phyloP scores from a whole-genome alignment of 441 rosid species.

The Erodium moschatum region DNA sequence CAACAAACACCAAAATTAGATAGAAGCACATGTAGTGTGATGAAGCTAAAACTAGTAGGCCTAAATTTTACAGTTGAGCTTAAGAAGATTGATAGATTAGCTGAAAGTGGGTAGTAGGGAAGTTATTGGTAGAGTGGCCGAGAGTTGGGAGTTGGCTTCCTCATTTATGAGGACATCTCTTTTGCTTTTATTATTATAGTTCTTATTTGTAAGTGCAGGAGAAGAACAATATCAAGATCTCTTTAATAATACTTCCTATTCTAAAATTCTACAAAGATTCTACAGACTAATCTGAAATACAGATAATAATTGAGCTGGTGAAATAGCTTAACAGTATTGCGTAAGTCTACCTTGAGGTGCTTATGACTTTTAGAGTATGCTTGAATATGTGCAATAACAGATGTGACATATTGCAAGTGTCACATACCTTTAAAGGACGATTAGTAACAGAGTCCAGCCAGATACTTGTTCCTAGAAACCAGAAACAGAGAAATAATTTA shows the following conservation, averaged over 20 bases:
- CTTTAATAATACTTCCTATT: no score
- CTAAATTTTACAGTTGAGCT: background rate
- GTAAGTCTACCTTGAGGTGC: background rate
- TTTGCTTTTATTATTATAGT: no score
- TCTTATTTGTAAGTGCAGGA: no score
- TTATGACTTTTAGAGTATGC: background rate
- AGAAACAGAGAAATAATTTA: slow-evolving; percentile 15
- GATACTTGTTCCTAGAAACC: slow-evolving; percentile 46
- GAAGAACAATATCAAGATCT: no score
- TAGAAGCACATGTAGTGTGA: background rate
- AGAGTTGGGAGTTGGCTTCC: no score
- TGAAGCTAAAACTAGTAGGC: background rate
- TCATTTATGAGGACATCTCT: no score
- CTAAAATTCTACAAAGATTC: background rate
- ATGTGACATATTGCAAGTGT: background rate
- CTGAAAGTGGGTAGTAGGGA: no score
- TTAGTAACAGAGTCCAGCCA: slow-evolving; percentile 96
- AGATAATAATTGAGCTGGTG: background rate
- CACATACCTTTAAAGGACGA: slow-evolving; percentile 68
- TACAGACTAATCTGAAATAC: background rate
- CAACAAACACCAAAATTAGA: slow-evolving; percentile 1
- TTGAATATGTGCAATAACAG: background rate
- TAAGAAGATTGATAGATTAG: background rate
- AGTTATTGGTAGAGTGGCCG: no score
- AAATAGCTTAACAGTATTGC: background rate